Conservation (phyloP, 2,329 filamentous ascomycete genomes). For the Colletotrichum caudatum region DNA sequence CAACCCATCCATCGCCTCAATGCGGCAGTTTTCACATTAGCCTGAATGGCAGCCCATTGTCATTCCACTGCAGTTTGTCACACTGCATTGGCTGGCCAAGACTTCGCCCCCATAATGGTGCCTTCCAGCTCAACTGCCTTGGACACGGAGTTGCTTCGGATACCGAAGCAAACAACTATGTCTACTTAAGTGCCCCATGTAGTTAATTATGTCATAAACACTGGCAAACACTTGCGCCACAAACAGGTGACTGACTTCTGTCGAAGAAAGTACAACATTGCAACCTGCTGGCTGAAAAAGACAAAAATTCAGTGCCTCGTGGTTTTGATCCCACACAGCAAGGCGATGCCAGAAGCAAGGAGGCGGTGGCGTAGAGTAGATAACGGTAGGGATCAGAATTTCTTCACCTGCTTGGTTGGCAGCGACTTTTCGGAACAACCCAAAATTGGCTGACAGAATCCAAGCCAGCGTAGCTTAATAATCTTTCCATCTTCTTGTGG, state of each 20-base stretch:
- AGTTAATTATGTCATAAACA: neutral
- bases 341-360: neutral
- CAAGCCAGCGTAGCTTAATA: neutral
- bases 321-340: no score
- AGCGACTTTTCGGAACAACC: neutral
- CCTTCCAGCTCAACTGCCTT: neutral
- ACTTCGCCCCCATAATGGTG: neutral
- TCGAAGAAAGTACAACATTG: neutral
- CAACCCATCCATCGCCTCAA: neutral
- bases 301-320: no score
- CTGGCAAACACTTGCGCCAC: neutral
- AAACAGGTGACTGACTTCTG: neutral
- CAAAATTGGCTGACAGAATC: neutral
- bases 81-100: neutral
- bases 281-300: neutral
- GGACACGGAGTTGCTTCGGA: neutral
- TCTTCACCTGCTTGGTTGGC: neutral
- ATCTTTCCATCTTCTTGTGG: neutral
- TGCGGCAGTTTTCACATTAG: conserved; percentile 9
- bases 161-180: neutral
- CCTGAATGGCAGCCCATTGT: conserved; percentile 8
- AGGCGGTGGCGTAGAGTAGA: neutral
- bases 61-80: neutral
- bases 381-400: neutral
- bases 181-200: neutral